phyloP scores from a whole-genome alignment of 2,329 filamentous ascomycete genomes.

The Penicillium sp. region DNA sequence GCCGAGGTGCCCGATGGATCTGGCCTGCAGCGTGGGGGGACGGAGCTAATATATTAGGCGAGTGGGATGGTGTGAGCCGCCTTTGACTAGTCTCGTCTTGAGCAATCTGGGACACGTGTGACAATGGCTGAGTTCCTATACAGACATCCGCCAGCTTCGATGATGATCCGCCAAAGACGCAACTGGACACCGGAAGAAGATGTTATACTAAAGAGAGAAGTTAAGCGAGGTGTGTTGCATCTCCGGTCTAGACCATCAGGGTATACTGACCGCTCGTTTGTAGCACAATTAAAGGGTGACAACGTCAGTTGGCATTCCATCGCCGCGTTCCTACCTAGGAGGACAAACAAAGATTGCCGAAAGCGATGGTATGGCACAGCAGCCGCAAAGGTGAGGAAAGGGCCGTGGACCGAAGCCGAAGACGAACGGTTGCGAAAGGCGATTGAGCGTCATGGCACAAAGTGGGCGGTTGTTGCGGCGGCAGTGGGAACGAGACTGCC shows the following conservation, averaged over 20 bases:
- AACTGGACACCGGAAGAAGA: slow-evolving; percentile 12
- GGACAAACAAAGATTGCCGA: slow-evolving; percentile 19
- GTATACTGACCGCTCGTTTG: not conserved
- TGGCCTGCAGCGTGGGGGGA: not conserved
- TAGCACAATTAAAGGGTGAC: slow-evolving; percentile 9
- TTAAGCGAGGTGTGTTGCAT: not conserved
- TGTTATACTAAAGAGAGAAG: slow-evolving; percentile 1
- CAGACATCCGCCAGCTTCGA: not conserved
- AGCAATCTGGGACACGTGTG: not conserved
- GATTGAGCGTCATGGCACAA: slow-evolving; percentile 14
- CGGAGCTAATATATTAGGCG: not conserved
- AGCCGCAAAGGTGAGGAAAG: slow-evolving; percentile 13
- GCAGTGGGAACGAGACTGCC: slow-evolving; percentile 14
- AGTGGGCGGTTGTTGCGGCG: slow-evolving; percentile 19
- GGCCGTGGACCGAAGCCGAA: slow-evolving; percentile 18
- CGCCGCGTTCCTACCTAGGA: slow-evolving; percentile 13
- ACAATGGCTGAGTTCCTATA: not conserved
- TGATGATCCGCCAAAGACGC: slow-evolving; percentile 4
- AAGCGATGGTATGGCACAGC: slow-evolving; percentile 18
- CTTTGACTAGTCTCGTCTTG: not conserved
- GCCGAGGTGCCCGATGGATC: not conserved
- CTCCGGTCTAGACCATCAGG: not conserved
- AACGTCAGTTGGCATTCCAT: slow-evolving; percentile 18
- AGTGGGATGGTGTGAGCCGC: not conserved
- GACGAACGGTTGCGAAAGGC: slow-evolving; percentile 17